phyloP scores from a whole-genome alignment of 371 early-diverging fungal species.

The Actinomucor elegans region DNA sequence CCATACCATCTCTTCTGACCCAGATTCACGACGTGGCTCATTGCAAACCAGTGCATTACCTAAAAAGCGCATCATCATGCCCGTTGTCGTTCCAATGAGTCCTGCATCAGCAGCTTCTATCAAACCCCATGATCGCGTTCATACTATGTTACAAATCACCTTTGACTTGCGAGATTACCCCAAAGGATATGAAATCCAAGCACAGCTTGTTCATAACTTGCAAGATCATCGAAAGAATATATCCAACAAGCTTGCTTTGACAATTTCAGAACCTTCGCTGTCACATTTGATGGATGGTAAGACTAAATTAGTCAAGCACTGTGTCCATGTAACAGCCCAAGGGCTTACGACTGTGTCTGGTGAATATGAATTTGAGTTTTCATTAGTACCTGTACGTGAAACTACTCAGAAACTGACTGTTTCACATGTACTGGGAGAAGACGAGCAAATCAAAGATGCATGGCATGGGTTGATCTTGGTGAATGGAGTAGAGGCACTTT shows the following conservation, averaged over 20 bases:
- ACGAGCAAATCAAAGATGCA: conserved; percentile 12
- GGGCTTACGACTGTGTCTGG: background rate
- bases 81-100: background rate
- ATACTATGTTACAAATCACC: conserved; percentile 6
- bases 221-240: conserved; percentile 5
- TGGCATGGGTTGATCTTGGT: conserved; percentile 25
- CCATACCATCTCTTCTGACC: background rate
- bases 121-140: background rate
- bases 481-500: conserved; percentile 6
- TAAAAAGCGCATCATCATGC: conserved; percentile 2
- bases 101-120: background rate
- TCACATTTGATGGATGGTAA: conserved; percentile 13
- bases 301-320: conserved; percentile 8
- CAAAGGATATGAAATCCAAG: conserved; percentile 20
- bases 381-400: conserved; percentile 22
- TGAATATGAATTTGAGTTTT: conserved; percentile 17
- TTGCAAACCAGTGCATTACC: conserved; percentile 2
- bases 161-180: conserved; percentile 16
- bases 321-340: background rate
- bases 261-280: conserved; percentile 17
- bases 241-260: conserved; percentile 5
- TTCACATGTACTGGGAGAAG: conserved; percentile 34
- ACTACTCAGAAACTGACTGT: conserved; percentile 26
- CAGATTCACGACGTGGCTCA: conserved; percentile 4
- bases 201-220: conserved; percentile 11